Conservation (phyloP, 2,329 filamentous ascomycete genomes). For the Apiospora kogelbergensis region DNA sequence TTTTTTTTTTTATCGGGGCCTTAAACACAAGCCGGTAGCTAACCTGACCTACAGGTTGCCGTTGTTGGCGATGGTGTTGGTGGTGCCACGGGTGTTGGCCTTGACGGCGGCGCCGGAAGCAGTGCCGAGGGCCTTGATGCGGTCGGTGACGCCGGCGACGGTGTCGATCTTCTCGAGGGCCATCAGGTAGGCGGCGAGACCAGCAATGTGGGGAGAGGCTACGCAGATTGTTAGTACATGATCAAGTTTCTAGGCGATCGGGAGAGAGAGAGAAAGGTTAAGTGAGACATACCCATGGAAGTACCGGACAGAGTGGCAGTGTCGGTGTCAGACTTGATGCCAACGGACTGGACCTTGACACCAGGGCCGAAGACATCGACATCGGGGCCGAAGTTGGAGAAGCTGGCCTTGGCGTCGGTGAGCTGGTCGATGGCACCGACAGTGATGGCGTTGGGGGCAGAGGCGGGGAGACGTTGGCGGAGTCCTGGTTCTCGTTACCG, state of each 20-base stretch:
- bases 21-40: not conserved
- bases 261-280: no score
- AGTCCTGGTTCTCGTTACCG: conserved; percentile 57
- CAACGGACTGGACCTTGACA: conserved; percentile 52
- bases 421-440: conserved; percentile 58
- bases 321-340: conserved; percentile 48
- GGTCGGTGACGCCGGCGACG: conserved; percentile 42
- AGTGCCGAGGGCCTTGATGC: conserved; percentile 54
- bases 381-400: conserved; percentile 50
- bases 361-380: conserved; percentile 60
- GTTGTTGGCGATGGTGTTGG: conserved; percentile 57
- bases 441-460: conserved; percentile 55
- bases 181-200: conserved; percentile 69
- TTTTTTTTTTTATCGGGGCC: not conserved
- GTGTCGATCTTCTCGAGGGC: conserved; percentile 49
- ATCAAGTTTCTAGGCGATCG: no score
- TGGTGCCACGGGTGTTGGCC: conserved; percentile 45
- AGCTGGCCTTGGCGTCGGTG: conserved; percentile 48
- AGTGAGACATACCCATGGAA: conserved; percentile 48
- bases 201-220: conserved; percentile 67
- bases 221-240: conserved; percentile 17
- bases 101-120: conserved; percentile 43
- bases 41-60: conserved; percentile 30
- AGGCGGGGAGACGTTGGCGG: conserved; percentile 51
- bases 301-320: conserved; percentile 51